Percentiles rank a stretch among this genome's conserved stretches.
Evolutionary conservation across 2,329 filamentous ascomycete species (phyloP).

Genomic region (Ophiostoma perfectum): DNA sequence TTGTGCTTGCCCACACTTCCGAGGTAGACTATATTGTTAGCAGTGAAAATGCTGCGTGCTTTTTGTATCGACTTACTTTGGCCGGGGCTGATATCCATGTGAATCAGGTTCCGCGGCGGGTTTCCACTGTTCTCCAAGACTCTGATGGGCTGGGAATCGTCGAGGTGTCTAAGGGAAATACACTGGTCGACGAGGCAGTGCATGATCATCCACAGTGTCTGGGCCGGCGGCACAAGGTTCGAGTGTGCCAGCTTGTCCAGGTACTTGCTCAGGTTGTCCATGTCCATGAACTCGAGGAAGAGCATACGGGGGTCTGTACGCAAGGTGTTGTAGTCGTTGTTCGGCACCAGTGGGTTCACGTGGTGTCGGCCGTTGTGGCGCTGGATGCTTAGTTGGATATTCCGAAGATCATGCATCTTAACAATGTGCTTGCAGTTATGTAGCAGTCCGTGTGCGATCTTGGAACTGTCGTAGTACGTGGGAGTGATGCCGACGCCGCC

Average conservation of each 20-base stretch:
- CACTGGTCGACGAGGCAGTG: conserved; percentile 10
- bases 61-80: conserved; percentile 14
- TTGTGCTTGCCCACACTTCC: conserved; percentile 10
- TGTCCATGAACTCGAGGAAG: conserved; percentile 10
- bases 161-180: background rate
- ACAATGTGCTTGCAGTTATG: background rate
- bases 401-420: background rate
- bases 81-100: conserved; percentile 23
- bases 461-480: background rate
- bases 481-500: too few relatives aligned
- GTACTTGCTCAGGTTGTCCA: conserved; percentile 7
- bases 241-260: background rate
- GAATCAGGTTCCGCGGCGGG: background rate
- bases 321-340: background rate
- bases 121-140: background rate
- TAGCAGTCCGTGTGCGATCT: background rate
- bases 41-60: too few relatives aligned
- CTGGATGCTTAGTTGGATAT: too few relatives aligned
- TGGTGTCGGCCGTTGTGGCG: background rate
- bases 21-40: background rate
- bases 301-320: background rate
- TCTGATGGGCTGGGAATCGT: background rate
- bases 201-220: conserved; percentile 8
- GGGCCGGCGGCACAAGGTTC: background rate
- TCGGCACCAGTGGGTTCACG: background rate